phyloP scores from a whole-genome alignment of 2,329 filamentous ascomycete genomes.

The Coniochaeta hoffmannii region DNA sequence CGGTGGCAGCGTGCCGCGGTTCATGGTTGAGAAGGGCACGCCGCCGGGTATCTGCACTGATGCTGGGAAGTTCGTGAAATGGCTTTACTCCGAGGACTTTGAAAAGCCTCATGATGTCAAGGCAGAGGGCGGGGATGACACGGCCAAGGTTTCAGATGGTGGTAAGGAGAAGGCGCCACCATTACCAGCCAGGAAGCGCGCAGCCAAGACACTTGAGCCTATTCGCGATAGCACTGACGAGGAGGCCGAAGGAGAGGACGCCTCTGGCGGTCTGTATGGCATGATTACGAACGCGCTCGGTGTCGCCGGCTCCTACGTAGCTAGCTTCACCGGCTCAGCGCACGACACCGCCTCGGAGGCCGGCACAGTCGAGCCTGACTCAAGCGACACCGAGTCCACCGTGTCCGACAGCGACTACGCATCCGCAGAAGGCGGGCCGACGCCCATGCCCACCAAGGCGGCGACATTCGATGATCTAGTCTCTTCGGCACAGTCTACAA shows the following conservation, averaged over 20 bases:
- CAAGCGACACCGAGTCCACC: constrained; percentile 33
- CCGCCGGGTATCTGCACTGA: constrained; percentile 74
- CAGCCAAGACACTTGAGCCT: neutral
- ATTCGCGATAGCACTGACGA: neutral
- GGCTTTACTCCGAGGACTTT: constrained; percentile 44
- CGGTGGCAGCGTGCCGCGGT: constrained; percentile 78
- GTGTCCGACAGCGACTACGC: constrained; percentile 41
- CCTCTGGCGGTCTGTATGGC: constrained; percentile 43
- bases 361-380: constrained; percentile 15
- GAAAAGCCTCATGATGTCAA: constrained; percentile 13
- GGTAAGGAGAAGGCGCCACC: constrained; percentile 16
- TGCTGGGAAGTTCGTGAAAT: constrained; percentile 74
- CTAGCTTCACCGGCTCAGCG: constrained; percentile 25
- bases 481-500: constrained; percentile 20
- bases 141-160: neutral
- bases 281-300: constrained; percentile 47
- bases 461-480: constrained; percentile 12
- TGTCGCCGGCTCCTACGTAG: constrained; percentile 39
- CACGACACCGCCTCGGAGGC: constrained; percentile 19
- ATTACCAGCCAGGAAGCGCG: neutral
- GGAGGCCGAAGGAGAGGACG: neutral
- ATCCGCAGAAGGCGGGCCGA: constrained; percentile 30
- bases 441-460: constrained; percentile 8
- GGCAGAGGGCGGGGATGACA: constrained; percentile 22
- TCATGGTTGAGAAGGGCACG: constrained; percentile 86